Evolutionary conservation across 148 eudicot species (phyloP), one percentile per base, ranked within the genome.

Genomic region (Cornus controversa): DNA sequence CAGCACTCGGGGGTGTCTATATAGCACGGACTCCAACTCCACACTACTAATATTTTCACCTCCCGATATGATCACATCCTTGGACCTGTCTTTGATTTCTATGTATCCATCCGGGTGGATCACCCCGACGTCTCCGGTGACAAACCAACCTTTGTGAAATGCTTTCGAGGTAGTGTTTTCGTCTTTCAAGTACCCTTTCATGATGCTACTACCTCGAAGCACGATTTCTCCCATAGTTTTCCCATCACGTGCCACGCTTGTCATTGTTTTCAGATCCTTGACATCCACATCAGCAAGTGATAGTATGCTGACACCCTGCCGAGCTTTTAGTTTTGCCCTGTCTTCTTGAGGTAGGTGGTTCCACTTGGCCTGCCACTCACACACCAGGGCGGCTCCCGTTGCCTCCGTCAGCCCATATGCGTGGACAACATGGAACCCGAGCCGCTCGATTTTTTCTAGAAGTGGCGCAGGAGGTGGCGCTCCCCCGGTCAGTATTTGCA

Each of bases 21-120:
- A 87, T 0, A 94, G 66, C 18, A 84, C 89, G 0, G 58, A 65
- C 75, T 94, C 97, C 23, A 94, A 85, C 67, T 92, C 98, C 2
- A 91, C 89, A 58, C 98, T 94, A 76, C 98, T 92, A 11, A 94
- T 91, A 47, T 94, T 94, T 75, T 94, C 98, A 0, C 98, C 98
- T 0, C 98, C 95, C 0, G 98, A 94, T 10, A 94, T 94, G 8
- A 94, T 94, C 63, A 94, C 90, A 70, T 94, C 98, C 73, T 94
- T 94, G 0, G 87, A 80, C 71, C 98, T 57, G 73, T 92, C 97
- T 81, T 92, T 94, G 34, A 94, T 88, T 72, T 94, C 97, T 1
- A 92, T 20, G 69, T 94, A 90, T 6, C 98, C 98, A 36, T 94
- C 97, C 0, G 86, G 82, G 78, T 94, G 89, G 15, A 94, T 75